These are phyloP conservation scores for Apocynum venetum DNA, from an alignment of 257 asterid genomes.

Conservation along the genomic window DNA sequence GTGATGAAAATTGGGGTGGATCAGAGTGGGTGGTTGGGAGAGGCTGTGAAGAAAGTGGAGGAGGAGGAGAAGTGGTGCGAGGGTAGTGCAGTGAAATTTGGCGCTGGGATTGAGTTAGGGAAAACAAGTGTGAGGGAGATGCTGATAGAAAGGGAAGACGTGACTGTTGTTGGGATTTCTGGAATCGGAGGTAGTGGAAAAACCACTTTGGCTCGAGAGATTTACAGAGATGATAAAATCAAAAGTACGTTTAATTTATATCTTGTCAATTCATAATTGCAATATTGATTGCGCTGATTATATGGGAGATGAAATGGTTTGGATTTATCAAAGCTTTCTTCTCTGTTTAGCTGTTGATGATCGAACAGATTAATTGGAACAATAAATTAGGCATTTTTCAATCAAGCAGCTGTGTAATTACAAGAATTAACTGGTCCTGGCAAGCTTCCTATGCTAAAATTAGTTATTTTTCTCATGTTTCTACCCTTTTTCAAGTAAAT, in stretches of 20 bases:
- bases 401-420: background rate
- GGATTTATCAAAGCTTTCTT: background rate
- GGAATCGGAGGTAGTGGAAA: slow-evolving; percentile 94
- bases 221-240: slow-evolving; percentile 62
- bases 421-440: background rate
- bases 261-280: background rate
- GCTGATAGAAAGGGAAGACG: slow-evolving; percentile 35
- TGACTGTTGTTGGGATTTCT: slow-evolving; percentile 52
- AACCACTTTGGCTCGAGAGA: slow-evolving; percentile 89
- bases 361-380: background rate
- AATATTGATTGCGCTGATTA: background rate
- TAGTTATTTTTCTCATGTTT: background rate
- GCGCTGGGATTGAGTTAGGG: slow-evolving; percentile 72
- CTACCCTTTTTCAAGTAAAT: background rate
- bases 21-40: slow-evolving; percentile 59
- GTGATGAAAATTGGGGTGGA: slow-evolving; percentile 67
- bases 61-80: slow-evolving; percentile 66
- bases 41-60: slow-evolving; percentile 71
- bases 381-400: background rate
- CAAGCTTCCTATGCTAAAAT: background rate
- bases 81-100: slow-evolving; percentile 52
- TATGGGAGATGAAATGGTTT: background rate
- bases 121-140: slow-evolving; percentile 68
- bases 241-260: slow-evolving; percentile 36
- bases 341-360: background rate